Base-by-base conservation (phyloP, 768 basidiomycete species). In the Tylopilus subfusipes region DNA sequence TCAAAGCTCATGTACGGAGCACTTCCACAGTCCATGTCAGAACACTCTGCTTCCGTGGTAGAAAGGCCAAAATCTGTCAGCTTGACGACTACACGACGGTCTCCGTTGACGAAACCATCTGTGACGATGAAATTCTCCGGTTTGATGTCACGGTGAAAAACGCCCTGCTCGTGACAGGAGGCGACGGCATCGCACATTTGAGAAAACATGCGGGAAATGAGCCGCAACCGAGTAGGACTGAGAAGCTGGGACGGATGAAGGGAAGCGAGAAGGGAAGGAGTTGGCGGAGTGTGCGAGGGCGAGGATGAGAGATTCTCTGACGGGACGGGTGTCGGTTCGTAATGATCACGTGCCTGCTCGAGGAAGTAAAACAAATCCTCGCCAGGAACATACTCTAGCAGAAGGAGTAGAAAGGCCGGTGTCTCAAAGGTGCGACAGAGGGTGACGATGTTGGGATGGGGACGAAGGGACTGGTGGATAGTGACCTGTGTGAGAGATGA, bases 101-200 rank as follows among this genome's bases (percentile, higher is more conserved):
- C 90, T n/a, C 76, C 67, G 19, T 81, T 78, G 34, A 74, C 68
- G 71, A 80, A 82, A 16, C 84, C 90, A 63, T 95, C 91, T 0
- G 92, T 93, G 65, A 95, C 92, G 68, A 95, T 95, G 64, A 95
- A 94, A 75, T 98, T 98, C 77, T 98, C 96, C 0, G 96, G 96
- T 76, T 99, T 99, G 81, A 99, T 98, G 72, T 99, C 96, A 56
- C 96, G 85, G 69, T 99, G 96, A 68, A 87, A 93, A 57, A 99
- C 90, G 34, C 86, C 86, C 57, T 87, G 84, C 18, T 86, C 86
- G 68, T 99, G 96, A 73, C 96, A 98, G 7, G 88, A 84, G 4
- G 92, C 91, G 13, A 99, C 95, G 42, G 96, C 95, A 59, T 95
- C 92, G 68, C 96, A 98, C 96, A 99, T 99, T 74, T 98, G 97